Percentiles rank a stretch among this genome's conserved stretches.
Conservation (phyloP, 1,284 basidiomycete genomes). For the Heterobasidion parviporum region DNA sequence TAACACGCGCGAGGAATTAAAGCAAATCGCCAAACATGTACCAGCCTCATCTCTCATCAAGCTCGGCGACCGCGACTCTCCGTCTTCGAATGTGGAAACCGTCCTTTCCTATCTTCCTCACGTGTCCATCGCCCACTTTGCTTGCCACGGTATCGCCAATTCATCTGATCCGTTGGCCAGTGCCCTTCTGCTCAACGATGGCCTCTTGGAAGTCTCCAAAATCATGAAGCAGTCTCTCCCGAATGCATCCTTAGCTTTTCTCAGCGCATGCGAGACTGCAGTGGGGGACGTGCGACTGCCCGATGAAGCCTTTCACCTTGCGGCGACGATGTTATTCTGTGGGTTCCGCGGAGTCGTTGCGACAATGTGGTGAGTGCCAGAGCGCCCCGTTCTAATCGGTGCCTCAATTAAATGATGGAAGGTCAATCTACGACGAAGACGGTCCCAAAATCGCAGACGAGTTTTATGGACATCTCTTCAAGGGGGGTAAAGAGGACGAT, state of each 20-base stretch:
- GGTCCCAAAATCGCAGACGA: background rate
- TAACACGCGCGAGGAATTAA: background rate
- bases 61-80: background rate
- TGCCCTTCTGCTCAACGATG: background rate
- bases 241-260: background rate
- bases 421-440: background rate
- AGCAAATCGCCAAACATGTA: background rate
- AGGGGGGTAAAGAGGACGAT: background rate
- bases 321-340: background rate
- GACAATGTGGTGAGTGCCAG: background rate
- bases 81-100: background rate
- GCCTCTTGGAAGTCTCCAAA: background rate
- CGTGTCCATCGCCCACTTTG: slow-evolving; percentile 3
- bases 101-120: background rate
- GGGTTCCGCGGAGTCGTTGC: background rate
- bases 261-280: background rate
- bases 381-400: background rate
- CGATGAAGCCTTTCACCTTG: background rate
- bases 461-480: background rate
- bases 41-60: background rate
- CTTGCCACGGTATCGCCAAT: slow-evolving; percentile 3
- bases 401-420: background rate
- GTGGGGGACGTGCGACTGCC: background rate
- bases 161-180: slow-evolving; percentile 1
- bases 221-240: background rate